Evolutionary conservation across 192 early-diverging fungal genomes (phyloP).

Genomic region (Funneliformis mosseae): DNA sequence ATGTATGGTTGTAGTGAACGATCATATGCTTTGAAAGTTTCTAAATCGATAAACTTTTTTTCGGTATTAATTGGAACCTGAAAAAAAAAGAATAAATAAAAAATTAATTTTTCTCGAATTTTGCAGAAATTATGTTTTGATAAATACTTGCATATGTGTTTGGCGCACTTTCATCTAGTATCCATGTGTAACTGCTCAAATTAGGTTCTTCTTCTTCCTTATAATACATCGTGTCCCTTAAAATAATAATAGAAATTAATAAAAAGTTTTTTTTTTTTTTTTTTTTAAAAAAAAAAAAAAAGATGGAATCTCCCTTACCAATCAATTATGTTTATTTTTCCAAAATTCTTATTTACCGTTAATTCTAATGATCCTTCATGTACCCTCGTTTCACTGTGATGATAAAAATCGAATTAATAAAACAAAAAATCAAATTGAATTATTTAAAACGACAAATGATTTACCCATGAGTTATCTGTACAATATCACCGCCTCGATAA

Average conservation of each 20-base stretch:
- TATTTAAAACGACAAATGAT: neutral
- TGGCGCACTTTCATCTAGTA: neutral
- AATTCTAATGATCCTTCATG: conserved; percentile 9
- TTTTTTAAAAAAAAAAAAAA: neutral
- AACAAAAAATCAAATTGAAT: neutral
- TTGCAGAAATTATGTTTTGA: too few relatives aligned
- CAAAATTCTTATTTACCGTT: conserved; percentile 19
- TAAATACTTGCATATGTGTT: neutral
- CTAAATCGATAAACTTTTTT: neutral
- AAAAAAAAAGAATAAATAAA: neutral
- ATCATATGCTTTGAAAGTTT: conserved; percentile 5
- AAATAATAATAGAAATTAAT: too few relatives aligned
- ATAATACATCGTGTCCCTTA: neutral
- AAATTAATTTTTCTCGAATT: neutral
- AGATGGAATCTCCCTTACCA: neutral
- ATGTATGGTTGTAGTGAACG: neutral
- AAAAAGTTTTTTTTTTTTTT: too few relatives aligned
- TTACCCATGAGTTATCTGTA: conserved; percentile 22
- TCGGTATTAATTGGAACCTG: neutral
- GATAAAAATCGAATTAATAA: neutral
- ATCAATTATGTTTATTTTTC: conserved; percentile 21
- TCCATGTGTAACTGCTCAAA: neutral
- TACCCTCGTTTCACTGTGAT: conserved; percentile 11
- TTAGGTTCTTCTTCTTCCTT: conserved; percentile 1
- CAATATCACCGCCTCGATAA: conserved; percentile 17